Evolutionary conservation across 2,329 filamentous ascomycete species (phyloP), one percentile per base, ranked within the genome.

Genomic region (Lecanicillium sp.): DNA sequence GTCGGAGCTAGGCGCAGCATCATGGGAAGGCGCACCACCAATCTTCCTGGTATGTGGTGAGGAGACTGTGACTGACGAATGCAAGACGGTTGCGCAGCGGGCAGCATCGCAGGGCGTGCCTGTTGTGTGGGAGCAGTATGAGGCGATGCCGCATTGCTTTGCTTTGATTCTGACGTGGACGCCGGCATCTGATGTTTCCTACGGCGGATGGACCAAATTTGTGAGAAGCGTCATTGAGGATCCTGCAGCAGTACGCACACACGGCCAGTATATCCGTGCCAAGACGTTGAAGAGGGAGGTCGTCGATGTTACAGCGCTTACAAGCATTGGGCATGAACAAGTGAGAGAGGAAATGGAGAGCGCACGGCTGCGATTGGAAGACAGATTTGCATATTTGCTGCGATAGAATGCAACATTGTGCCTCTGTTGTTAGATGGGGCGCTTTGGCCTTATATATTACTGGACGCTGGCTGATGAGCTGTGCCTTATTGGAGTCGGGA

Each of bases 131-230:
- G 76, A 84, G 59, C 75, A 85, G 62, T 88, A 78, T 58, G 80
- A 86, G 60, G 81, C 77, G 1, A 87, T 88, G 84, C 84, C 84
- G 45, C 84, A 87, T 64, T 78, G 77, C 50, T 87, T 85, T 58
- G 74, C 71, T 0, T 56, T 77, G 51, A 49, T 84, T 0, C 65
- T 84, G 44, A 62, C 69, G 3, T 62, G 63, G 5, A 59, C 72
- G 0, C 56, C 65, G 0, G 70, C 64, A 19, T 63, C 70, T 3
- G 65, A 58, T 51, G 66, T 72, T 29, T 81, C 75, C 53, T 73
- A 78, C 40, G 59, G 69, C n/a, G 64, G 67, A 5, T 75, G 77
- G 71, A 62, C 74, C 0, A 60, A 59, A 2, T 86, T 85, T 52
- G 69, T 78, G 17, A 62, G 46, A 24, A 54, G 56, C 21, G 67